Evolutionary conservation across 1,284 basidiomycete genomes (phyloP).

Genomic region (Trichosporon ovoides): DNA sequence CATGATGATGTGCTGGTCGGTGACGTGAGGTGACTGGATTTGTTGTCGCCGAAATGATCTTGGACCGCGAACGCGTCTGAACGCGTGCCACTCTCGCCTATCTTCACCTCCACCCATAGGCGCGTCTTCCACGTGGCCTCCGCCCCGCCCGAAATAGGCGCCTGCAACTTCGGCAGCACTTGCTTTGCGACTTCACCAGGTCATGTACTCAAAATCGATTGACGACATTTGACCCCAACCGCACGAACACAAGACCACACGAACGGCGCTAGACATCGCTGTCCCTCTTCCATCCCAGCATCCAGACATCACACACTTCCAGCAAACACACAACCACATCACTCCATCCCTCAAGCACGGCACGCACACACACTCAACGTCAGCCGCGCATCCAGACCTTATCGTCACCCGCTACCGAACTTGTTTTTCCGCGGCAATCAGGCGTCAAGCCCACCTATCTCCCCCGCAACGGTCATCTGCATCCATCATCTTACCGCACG

Average conservation of each 20-base stretch:
- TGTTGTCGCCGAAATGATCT: slow-evolving; percentile 7
- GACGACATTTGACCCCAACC: background rate
- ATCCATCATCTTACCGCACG: too few species aligned
- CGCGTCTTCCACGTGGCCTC: background rate
- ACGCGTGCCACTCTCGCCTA: background rate
- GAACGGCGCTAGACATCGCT: background rate
- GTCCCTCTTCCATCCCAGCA: background rate
- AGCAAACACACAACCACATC: background rate
- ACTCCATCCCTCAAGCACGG: too few species aligned
- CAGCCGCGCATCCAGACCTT: too few species aligned
- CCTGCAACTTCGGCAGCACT: too few species aligned
- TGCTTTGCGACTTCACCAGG: too few species aligned
- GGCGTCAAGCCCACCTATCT: too few species aligned
- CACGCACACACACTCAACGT: too few species aligned
- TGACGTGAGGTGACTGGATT: background rate
- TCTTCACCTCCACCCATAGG: too few species aligned
- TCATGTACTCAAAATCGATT: slow-evolving; percentile 7
- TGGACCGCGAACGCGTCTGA: background rate
- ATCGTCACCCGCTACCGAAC: too few species aligned
- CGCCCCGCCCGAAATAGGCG: too few species aligned
- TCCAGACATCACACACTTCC: background rate
- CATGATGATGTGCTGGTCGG: slow-evolving; percentile 17
- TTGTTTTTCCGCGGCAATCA: too few species aligned
- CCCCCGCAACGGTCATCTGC: too few species aligned
- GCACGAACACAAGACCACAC: background rate